Conservation (phyloP, 139 green algal genomes). For the Coelastrella sp. region DNA sequence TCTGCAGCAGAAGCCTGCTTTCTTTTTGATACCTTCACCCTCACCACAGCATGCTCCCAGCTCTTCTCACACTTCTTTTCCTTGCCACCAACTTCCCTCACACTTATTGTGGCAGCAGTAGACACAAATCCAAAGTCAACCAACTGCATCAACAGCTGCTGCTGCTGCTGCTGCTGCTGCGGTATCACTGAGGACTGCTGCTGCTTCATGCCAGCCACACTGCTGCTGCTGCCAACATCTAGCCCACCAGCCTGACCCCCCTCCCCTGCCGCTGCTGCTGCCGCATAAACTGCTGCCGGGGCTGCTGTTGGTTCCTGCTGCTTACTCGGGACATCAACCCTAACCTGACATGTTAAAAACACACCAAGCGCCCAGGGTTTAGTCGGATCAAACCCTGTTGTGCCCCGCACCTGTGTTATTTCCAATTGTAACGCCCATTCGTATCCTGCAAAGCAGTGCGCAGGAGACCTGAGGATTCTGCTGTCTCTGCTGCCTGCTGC, state of each 20-base stretch:
- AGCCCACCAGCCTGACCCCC: neutral
- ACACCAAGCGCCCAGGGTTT: slow-evolving; percentile 43
- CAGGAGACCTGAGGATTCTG: slow-evolving; percentile 25
- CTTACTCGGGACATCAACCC: neutral
- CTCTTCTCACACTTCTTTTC: slow-evolving; percentile 43
- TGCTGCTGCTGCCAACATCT: slow-evolving; percentile 31
- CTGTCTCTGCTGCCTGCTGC: slow-evolving; percentile 42
- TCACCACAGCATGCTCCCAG: slow-evolving; percentile 47
- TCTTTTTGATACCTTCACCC: neutral
- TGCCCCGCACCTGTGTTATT: slow-evolving; percentile 30
- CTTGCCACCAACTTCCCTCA: slow-evolving; percentile 29
- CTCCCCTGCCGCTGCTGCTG: neutral
- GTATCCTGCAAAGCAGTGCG: slow-evolving; percentile 40
- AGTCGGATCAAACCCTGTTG: slow-evolving; percentile 39
- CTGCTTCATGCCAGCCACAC: neutral
- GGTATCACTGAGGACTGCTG: neutral
- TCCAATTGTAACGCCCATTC: slow-evolving; percentile 47
- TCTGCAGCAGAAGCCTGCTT: neutral
- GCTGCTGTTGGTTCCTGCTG: slow-evolving; percentile 14
- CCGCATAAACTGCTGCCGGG: neutral
- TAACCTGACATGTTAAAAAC: slow-evolving; percentile 38
- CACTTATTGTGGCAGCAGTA: slow-evolving; percentile 38
- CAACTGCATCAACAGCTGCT: slow-evolving; percentile 35
- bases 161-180: neutral
- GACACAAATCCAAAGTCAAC: slow-evolving; percentile 46